Conservation (phyloP, 164 flowering plant species). For the Aristolochia contorta region DNA sequence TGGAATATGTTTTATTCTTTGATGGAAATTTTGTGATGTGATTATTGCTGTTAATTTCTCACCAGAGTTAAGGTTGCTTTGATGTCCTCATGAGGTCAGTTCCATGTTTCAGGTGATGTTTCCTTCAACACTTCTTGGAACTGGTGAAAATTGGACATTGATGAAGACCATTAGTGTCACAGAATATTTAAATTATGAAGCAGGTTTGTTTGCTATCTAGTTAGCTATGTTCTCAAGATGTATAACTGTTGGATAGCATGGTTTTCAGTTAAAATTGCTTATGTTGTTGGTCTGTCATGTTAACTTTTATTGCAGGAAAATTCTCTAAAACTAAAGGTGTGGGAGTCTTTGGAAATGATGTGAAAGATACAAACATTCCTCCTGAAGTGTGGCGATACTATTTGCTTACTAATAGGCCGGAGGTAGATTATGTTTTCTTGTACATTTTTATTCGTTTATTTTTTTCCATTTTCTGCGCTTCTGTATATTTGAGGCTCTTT, state of each 20-base stretch:
- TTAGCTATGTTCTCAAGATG: background rate
- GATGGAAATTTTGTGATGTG: no score
- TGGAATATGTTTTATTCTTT: no score
- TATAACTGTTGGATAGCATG: background rate
- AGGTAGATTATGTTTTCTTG: conserved; percentile 31
- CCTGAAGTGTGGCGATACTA: conserved; percentile 97
- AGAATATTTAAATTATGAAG: conserved; percentile 85
- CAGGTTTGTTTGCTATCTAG: conserved; percentile 32
- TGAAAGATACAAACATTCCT: conserved; percentile 82
- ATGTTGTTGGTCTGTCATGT: background rate
- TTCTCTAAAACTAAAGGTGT: conserved; percentile 80
- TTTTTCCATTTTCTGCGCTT: no score
- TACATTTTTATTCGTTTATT: background rate
- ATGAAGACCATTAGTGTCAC: conserved; percentile 95
- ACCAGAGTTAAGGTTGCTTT: no score
- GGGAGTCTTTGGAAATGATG: conserved; percentile 97
- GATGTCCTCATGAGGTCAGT: no score
- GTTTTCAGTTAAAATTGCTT: background rate
- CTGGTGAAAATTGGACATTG: conserved; percentile 86
- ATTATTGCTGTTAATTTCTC: no score
- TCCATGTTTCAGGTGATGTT: conserved; percentile 65
- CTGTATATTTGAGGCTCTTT: no score
- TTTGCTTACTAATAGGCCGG: conserved; percentile 86
- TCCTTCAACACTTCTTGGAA: conserved; percentile 84
- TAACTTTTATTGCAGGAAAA: conserved; percentile 32